Evolutionary conservation across 2,329 filamentous ascomycete species (phyloP), one percentile per base, ranked within the genome.

Genomic region (Stachybotrys chlorohalonatus): DNA sequence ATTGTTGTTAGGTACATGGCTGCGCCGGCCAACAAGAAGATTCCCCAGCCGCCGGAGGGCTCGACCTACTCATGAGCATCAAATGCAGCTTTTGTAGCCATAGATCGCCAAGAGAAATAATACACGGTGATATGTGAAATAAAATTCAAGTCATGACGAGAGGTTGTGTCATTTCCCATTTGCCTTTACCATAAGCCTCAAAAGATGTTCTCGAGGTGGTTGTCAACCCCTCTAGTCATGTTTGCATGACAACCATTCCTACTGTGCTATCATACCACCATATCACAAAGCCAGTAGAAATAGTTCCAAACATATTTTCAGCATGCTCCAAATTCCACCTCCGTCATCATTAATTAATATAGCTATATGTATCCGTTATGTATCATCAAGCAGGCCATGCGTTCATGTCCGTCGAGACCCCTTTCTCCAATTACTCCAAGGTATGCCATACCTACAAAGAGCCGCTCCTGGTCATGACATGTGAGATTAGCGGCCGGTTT

Each of bases 31-130:
- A 88, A 97, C 76, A 96, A 96, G 82, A 97, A 97, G 75, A 84
- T 96, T 32, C 88, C 90, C 11, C 94, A 99, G 71, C 94, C 94
- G 47, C 83, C 89, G 5, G 94, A 99, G 75, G 92, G 91, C 56
- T 84, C 88, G 52, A 77, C 69, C 17, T 75, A 74, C 62, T 64
- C 65, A 60, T 72, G 36, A 42, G 36, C 13, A 9, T 9, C 36
- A 42, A 42, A 9, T 42, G 13, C 36, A 42, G 9, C 8, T 42
- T 13, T 42, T 9, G 36, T 42, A 42, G 36, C 3, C 24, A 24
- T 24, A 24, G 24, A 24, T 24, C 24, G 24, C 24, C 24, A 24
- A 24, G 24, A 24, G 24, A 4, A 24, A 24, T 24, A 24, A 24
- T 24, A 24, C 24, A 24, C 24, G 24, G 4, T 24, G 24, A 24